Evolutionary conservation across 2,329 filamentous ascomycete genomes (phyloP), one percentile per base, ranked within the genome.

Genomic region (Curvularia eragrostidis): DNA sequence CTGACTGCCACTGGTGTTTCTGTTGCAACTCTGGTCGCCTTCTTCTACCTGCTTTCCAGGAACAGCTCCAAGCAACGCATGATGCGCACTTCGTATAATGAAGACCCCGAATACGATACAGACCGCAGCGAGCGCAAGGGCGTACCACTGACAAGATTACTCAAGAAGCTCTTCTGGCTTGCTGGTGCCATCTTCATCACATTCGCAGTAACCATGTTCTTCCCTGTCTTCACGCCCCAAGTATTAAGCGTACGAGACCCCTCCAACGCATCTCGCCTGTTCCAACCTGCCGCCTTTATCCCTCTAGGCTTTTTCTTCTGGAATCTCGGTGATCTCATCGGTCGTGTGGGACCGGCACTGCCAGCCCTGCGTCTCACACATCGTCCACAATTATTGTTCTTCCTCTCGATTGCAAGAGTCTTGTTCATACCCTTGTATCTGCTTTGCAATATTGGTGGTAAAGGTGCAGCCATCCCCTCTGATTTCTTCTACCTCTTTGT

Each of bases 241-340:
- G 82, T 83, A 48, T 68, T 70, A 56, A 82, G 72, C 53, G 76
- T 81, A 23, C 75, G 72, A 3, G 70, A 78, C 8, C 58, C 81
- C 67, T 47, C 73, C 66, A 61, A 77, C 61, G 82, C 84, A 12
- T 80, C 83, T 12, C 78, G 82, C 15, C 78, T 96, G 15, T 85
- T 96, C 64, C 85, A 87, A 51, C 87, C 91, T 0, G 82, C 87
- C 0, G 87, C 89, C 15, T 99, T 98, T 75, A 93, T 98, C 56
- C 93, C 95, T 0, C 83, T 97, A 0, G 92, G 86, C 3, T 96
- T 98, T 77, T 86, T 98, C 58, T 86, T 95, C 73, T 99, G 95
- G 95, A 99, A 98, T 73, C 74, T 89, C 2, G 95, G 95, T 42
- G 95, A 98, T 73, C 81, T 98, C 7, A 61, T 85, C 13, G 95